A percentile compares a stretch with the other conserved stretches of the same genome.
These are phyloP conservation scores for Kwoniella shivajii DNA, from an alignment of 1,284 basidiomycete genomes.

Conservation along the genomic window DNA sequence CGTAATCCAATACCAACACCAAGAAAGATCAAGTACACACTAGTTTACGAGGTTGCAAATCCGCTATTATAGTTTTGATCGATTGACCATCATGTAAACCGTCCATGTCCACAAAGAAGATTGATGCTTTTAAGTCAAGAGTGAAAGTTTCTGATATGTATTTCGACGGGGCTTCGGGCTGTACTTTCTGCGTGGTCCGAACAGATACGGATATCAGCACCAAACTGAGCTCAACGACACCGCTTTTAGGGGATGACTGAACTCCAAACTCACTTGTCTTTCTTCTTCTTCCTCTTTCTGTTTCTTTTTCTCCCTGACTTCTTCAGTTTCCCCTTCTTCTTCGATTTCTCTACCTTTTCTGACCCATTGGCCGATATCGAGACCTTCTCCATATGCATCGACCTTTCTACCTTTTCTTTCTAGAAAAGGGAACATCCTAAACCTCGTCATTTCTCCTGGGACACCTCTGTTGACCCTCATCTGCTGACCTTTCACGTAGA, in stretches of 20 bases:
- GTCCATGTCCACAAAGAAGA: conserved; percentile 92
- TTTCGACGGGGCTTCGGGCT: conserved; percentile 86
- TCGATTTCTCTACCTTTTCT: conserved; percentile 84
- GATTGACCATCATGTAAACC: conserved; percentile 95
- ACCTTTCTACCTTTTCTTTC: conserved; percentile 87
- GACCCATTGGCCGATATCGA: conserved; percentile 93
- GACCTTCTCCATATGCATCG: conserved; percentile 92
- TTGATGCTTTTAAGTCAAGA: conserved; percentile 76
- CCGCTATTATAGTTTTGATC: conserved; percentile 93
- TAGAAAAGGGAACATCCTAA: conserved; percentile 95
- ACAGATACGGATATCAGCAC: neutral
- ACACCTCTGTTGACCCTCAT: conserved; percentile 64
- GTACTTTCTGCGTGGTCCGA: conserved; percentile 60
- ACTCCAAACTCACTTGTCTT: conserved; percentile 62
- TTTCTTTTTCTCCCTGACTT: conserved; percentile 71
- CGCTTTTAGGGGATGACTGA: neutral
- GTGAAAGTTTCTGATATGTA: conserved; percentile 74
- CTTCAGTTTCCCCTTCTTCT: conserved; percentile 80
- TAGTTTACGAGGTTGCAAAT: conserved; percentile 94
- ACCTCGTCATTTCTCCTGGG: conserved; percentile 59
- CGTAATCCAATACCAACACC: neutral
- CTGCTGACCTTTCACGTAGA: conserved; percentile 92
- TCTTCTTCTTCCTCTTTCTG: conserved; percentile 76
- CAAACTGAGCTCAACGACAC: neutral
- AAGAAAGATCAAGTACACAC: conserved; percentile 55